Evolutionary conservation across 164 flowering plant species (phyloP), one percentile per base, ranked within the genome.

Genomic region (Akebia trifoliata): DNA sequence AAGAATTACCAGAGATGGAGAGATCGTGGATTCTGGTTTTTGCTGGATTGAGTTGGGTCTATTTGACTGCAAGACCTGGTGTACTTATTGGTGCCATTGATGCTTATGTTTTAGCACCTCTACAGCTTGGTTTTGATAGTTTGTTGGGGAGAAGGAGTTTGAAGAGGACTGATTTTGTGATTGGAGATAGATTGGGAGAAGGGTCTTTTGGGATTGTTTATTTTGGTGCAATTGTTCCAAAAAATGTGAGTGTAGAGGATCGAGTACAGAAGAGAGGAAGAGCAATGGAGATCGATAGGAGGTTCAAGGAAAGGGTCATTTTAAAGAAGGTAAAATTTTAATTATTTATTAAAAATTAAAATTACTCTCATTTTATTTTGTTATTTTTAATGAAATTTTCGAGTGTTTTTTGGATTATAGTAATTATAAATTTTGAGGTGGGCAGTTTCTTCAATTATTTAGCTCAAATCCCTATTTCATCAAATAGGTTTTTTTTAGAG

Each of bases 61-160:
- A 93, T 75, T 61, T 90, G 65, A 93, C 97, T 37, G 96, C 99
- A 6, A 78, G 97, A 69, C 99, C 99, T 2, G 99, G 99, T 32
- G 92, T 93, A 46, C 77, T 93, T 12, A 22, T 93, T 9, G 97
- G 97, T 30, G 95, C 97, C 56, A 76, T 93, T 67, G 97, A 93
- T 76, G 74, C 97, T 6, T 93, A 93, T 65, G 51, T 93, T 57
- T 72, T 93, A 4, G 94, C 96, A 39, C 94, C 99, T 51, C 46
- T 90, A 65, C 99, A 93, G 59, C 36, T 76, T 49, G 96, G 78
- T 30, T 39, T 87, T 12, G 90, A 81, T 51, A 77, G 75, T 46
- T 62, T 93, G 70, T 54, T 38, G 18, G 96, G 97, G 4, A 75
- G 76, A 61, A 74, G 93, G 69, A 81, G 68, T 50, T 73, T 82